Conservation (phyloP, 495 filamentous ascomycete genomes). For the Tuber aestivum region DNA sequence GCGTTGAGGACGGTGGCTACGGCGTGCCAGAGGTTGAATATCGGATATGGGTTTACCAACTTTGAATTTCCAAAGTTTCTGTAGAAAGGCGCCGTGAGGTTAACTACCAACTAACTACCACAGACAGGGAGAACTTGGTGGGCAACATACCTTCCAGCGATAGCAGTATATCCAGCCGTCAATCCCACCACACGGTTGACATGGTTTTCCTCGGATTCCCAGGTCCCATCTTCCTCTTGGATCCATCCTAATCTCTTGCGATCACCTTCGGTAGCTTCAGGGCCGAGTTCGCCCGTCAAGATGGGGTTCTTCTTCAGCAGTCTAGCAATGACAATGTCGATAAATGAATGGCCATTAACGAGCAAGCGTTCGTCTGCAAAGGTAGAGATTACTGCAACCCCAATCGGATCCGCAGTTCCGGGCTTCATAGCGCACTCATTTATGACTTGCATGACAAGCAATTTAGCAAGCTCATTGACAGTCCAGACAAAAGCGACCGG, state of each 20-base stretch:
- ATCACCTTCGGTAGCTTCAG: slow-evolving; percentile 66
- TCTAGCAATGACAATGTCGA: slow-evolving; percentile 86
- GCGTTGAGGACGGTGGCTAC: slow-evolving; percentile 69
- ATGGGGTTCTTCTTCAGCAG: slow-evolving; percentile 74
- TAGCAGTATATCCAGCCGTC: slow-evolving; percentile 72
- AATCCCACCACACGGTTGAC: slow-evolving; percentile 77
- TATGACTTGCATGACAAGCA: slow-evolving; percentile 66
- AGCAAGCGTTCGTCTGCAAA: slow-evolving; percentile 63
- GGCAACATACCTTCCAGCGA: slow-evolving; percentile 46
- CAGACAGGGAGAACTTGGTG: neutral
- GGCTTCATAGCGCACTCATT: slow-evolving; percentile 65
- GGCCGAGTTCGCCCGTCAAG: slow-evolving; percentile 75
- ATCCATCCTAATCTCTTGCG: slow-evolving; percentile 70
- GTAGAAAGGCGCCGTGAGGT: slow-evolving; percentile 41
- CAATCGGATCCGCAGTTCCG: slow-evolving; percentile 72
- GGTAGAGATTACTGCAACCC: slow-evolving; percentile 65
- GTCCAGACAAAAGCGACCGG: slow-evolving; percentile 74
- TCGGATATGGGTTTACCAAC: slow-evolving; percentile 68
- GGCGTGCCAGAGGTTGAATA: slow-evolving; percentile 70
- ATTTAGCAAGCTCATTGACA: slow-evolving; percentile 76
- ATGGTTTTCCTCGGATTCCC: slow-evolving; percentile 61
- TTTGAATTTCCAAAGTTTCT: slow-evolving; percentile 68
- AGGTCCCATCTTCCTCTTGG: slow-evolving; percentile 52
- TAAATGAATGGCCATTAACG: slow-evolving; percentile 65
- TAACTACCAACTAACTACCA: neutral